Evolutionary conservation across 2,329 filamentous ascomycete species (phyloP), one percentile per base, ranked within the genome.

Genomic region (Calonectria hongkongensis): DNA sequence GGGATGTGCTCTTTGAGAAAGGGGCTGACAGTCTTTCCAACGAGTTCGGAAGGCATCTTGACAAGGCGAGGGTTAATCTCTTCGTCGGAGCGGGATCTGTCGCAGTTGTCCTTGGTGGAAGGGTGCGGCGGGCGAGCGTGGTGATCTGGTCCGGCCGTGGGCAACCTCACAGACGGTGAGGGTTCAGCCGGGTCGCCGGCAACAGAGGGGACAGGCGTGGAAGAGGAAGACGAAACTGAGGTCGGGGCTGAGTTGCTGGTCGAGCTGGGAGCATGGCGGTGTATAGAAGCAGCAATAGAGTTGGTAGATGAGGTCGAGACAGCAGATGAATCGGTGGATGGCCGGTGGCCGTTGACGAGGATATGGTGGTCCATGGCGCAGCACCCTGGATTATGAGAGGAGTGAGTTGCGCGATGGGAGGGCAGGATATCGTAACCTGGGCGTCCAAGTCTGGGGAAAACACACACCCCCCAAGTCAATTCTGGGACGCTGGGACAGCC

Each of bases 1-100:
- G 96, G 96, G 63, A 98, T 98, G 81, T 98, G 96, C 82, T 95
- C 94, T 77, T 94, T 92, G 67, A 98, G 91, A 82, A 98, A 98
- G 2, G 96, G 96, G 43, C 93, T 94, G 75, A 98, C 92, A 70
- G 94, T 94, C 85, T 95, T 92, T 79, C 92, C 91, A 75, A 94
- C 93, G 69, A 95, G 89, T 76, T 93, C 93, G 73, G 88, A 87
- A 60, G 90, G 87, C 88, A 92, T 91, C 81, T 88, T 91, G 78
- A 87, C 86, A 62, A 90, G 84, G 25, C 89, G 86, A 48, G 86
- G 85, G 67, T 83, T 83, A 73, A 88, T 86, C 75, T 87, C 85
- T 71, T 90, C 88, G 72, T 88, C 86, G 27, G 86, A 86, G 70
- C 88, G 84, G 72, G 86, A 82, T 75, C 88, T 85, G 74, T 90